Evolutionary conservation across 441 rosid genomes (phyloP), one percentile per base, ranked within the genome.

Genomic region (Aleurites moluccanus): DNA sequence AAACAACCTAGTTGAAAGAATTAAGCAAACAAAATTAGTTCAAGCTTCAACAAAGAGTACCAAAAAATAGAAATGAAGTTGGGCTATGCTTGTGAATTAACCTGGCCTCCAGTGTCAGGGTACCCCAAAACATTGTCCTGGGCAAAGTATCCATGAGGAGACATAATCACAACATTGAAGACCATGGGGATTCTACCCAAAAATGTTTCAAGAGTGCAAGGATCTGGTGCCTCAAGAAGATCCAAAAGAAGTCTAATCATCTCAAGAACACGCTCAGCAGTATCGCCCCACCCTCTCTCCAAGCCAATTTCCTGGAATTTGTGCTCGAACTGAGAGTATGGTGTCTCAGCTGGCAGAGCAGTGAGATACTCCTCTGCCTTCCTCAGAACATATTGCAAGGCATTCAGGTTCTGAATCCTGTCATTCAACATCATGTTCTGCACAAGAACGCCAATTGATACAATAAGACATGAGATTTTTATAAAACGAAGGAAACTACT

Each of bases 81-180:
- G 21, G 64, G 67, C 30, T 30, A 53, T 60, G 69, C 74, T 64
- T 14, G 59, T 33, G 42, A 81, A 70, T 75, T 75, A 62, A 92
- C 97, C 94, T 95, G 99, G 78, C 99, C 99, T 70, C 99, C 99
- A 0, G 99, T 95, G 77, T 95, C 99, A 11, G 99, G 99, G 84
- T 93, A 95, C 4, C 99, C 99, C 82, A 95, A 84, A 77, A 94
- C 97, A 67, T 92, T 87, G 85, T 94, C 98, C 60, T 94, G 99
- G 33, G 98, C 98, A 66, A 94, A 94, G 90, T 89, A 94, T 28
- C 98, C 98, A 52, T 94, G 98, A 10, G 98, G 98, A 15, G 98
- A 78, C 82, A 92, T 90, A 71, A 94, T 89, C 57, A 94, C 98
- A 53, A 94, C 98, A 27, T 91, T 94, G 79, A 89, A 87, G 16